Evolutionary conservation across 2,329 filamentous ascomycete genomes (phyloP).

Genomic region (Penicillium sp.): DNA sequence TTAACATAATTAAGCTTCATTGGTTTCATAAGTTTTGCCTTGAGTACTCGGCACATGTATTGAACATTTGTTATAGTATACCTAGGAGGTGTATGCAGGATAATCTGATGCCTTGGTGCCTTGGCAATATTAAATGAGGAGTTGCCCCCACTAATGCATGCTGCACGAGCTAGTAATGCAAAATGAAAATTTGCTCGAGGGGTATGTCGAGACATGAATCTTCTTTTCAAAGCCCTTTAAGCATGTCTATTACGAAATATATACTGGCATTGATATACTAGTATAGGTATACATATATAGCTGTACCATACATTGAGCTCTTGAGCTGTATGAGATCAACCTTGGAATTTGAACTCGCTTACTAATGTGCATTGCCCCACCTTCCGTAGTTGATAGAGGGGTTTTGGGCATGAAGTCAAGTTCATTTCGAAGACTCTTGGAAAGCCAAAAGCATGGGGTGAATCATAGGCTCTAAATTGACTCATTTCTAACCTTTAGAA

Average conservation of each 20-base stretch:
- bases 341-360: background rate
- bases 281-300: background rate
- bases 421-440: background rate
- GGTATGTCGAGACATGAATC: background rate
- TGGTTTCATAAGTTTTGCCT: background rate
- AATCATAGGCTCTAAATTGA: background rate
- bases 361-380: slow-evolving; percentile 2
- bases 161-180: background rate
- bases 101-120: background rate
- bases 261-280: background rate
- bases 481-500: background rate
- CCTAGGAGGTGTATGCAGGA: background rate
- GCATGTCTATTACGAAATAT: background rate
- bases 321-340: background rate
- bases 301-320: background rate
- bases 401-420: background rate
- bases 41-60: background rate
- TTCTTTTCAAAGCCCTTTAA: background rate
- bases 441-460: background rate
- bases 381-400: background rate
- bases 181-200: slow-evolving; percentile 1
- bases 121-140: background rate
- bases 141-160: slow-evolving; percentile 5
- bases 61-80: background rate
- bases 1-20: background rate